Evolutionary conservation across 1,139 yeast genomes (phyloP), one percentile per base, ranked within the genome.

Genomic region (Diutina catenulata): DNA sequence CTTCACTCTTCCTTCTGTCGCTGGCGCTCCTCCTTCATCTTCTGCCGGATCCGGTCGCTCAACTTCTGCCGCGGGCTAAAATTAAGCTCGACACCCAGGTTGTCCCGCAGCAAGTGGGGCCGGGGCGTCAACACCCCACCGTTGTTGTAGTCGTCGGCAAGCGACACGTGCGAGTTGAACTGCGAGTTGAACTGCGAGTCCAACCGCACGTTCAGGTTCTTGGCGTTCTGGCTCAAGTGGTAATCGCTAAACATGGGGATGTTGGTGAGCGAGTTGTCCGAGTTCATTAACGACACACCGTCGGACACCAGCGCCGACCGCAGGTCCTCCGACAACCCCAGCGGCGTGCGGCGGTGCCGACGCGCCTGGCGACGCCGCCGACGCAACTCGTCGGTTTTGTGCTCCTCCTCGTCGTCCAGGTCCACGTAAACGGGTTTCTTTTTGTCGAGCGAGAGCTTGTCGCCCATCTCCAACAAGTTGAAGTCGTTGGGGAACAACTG

Each of bases 181-280:
- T 21, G 20, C 13, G 23, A 21, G n/a, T n/a, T n/a, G n/a, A n/a
- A n/a, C 13, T 31, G 35, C 3, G 35, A 18, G 9, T 31, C 10
- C 10, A 31, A 21, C 22, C 25, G 28, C 27, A 35, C 5, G 9
- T 23, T 14, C 15, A 19, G 8, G 13, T 25, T 28, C 22, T 28
- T n/a, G 15, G 28, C 28, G 11, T 35, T 50, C 52, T 40, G 42
- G 45, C 64, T 67, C 42, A 67, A 55, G 18, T 51, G 56, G 42
- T 65, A 67, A 44, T 67, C 73, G 13, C 73, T 67, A 44, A 73
- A 72, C 59, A 73, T 56, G 1, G 79, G 80, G 37, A 74, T 69
- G 46, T 74, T 68, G 5, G 78, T 70, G 43, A 68, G 63, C 4
- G 76, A 72, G 40, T 64, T 64, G 41, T 66, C 73, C 3, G 78